Conservation (phyloP, 805 yeast species). For the Schwanniomyces vanrijiae region DNA sequence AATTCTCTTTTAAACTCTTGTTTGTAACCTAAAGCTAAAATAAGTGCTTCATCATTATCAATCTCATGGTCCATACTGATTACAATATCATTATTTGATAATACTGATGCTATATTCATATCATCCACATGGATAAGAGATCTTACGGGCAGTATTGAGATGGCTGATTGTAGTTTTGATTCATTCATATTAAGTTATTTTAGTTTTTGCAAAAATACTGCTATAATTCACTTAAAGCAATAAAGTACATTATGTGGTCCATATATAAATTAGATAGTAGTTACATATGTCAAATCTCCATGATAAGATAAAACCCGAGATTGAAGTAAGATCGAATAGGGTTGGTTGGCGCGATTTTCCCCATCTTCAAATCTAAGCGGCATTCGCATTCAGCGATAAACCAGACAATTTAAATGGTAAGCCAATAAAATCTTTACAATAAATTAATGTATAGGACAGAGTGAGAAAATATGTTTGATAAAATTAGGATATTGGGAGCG, state of each 20-base stretch:
- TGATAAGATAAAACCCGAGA: neutral
- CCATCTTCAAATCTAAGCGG: neutral
- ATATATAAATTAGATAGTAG: neutral
- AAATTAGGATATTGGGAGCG: neutral
- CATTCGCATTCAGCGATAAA: neutral
- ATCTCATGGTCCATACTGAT: slow-evolving; percentile 49
- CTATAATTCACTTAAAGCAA: neutral
- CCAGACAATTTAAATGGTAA: neutral
- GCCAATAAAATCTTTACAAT: neutral
- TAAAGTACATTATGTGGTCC: neutral
- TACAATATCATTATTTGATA: slow-evolving; percentile 37
- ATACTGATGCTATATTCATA: slow-evolving; percentile 33
- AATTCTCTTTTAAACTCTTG: slow-evolving; percentile 64
- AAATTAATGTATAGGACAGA: neutral
- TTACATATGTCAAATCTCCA: neutral
- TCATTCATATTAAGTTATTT: neutral
- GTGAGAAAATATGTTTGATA: neutral
- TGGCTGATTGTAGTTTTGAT: neutral
- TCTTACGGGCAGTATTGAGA: slow-evolving; percentile 16
- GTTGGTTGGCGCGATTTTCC: neutral
- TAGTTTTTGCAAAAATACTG: neutral
- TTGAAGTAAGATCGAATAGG: neutral
- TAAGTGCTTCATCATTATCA: slow-evolving; percentile 51
- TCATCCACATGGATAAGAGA: slow-evolving; percentile 37
- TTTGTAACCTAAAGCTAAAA: slow-evolving; percentile 59